These are phyloP conservation scores for Eucalyptus curtisii DNA, from an alignment of 345 rosid genomes.

Conservation along the genomic window DNA sequence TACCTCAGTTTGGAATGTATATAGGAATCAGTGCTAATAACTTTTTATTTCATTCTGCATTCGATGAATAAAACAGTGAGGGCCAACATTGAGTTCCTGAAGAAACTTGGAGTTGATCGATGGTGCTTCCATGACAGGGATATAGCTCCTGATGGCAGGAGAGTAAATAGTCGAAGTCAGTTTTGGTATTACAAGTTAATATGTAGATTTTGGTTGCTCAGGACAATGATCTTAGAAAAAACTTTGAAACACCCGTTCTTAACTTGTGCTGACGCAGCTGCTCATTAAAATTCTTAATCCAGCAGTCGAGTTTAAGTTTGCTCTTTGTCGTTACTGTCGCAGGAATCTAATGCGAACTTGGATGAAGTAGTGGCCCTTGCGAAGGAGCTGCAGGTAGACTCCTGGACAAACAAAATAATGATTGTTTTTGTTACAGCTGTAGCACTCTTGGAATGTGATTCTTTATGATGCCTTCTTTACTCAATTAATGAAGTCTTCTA, in stretches of 20 bases:
- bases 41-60: not conserved
- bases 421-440: not conserved
- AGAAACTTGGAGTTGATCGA: conserved; percentile 82
- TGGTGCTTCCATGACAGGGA: conserved; percentile 99
- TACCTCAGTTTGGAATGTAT: not conserved
- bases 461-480: not conserved
- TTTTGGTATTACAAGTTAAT: not conserved
- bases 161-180: not conserved
- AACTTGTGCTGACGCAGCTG: not conserved
- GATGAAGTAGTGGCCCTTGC: conserved; percentile 93
- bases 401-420: not conserved
- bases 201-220: not conserved
- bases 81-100: conserved; percentile 85
- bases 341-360: conserved; percentile 86
- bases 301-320: not conserved
- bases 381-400: conserved; percentile 67
- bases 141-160: conserved; percentile 81
- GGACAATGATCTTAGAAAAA: not conserved
- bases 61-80: conserved; percentile 40
- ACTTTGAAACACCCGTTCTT: not conserved
- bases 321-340: not conserved
- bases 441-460: not conserved
- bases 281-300: not conserved
- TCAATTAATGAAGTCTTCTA: not conserved
- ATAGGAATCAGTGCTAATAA: not conserved